Evolutionary conservation across 345 rosid genomes (phyloP), one percentile per base, ranked within the genome.

Genomic region (Noccaea caerulescens): DNA sequence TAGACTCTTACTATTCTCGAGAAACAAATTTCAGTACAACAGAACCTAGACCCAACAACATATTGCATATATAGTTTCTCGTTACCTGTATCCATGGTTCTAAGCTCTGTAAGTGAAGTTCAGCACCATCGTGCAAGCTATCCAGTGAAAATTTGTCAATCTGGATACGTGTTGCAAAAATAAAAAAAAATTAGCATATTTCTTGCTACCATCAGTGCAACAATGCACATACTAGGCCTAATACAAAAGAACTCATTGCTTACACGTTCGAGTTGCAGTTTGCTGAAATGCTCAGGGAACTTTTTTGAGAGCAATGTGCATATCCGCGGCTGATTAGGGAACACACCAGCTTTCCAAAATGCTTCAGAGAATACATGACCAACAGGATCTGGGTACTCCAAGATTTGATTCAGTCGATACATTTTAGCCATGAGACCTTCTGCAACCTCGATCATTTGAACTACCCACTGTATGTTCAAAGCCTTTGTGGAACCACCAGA

Each of bases 401-500:
- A 78, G 72, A 94, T 87, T 81, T 94, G 98, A 73, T 88, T 94
- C 9, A 94, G 77, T 54, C 99, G 83, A 76, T 94, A 88, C 91
- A 94, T 92, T 81, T 92, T 94, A 63, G 97, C 93, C 99, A 92
- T 91, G 54, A 94, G 85, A 36, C 99, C 99, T 0, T 91, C 97
- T 0, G 98, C 98, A 69, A 94, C 98, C 76, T 88, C 93, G 49
- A 88, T 82, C 65, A 94, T 96, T 66, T 92, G 98, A 67, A 83
- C 83, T 0, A 92, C 88, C 98, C 97, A 92, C 63, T 84, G 96
- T 83, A 94, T 82, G 80, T 91, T 92, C 86, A 94, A 73, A 75
- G 96, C 93, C 86, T 85, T 94, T 6, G 84, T 84, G 62, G 90
- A 85, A 42, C 86, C 91, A 58, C 82, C 81, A 2, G 83, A 80